Evolutionary conservation across 768 basidiomycete genomes (phyloP), one percentile per base, ranked within the genome.

Genomic region (Austroboletus festivus): DNA sequence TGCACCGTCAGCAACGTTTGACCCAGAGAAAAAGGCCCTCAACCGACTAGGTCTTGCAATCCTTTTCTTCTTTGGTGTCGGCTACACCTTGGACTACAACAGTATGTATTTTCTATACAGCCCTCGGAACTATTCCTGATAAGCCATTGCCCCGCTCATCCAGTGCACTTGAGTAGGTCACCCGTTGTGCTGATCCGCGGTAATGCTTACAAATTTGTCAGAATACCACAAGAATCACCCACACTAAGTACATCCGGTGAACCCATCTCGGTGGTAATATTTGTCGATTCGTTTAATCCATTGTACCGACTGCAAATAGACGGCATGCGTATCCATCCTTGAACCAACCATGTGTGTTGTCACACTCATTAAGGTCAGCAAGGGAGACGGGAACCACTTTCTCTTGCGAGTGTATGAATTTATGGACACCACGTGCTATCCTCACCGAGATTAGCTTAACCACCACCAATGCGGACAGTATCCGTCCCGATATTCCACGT

Each of bases 201-300:
- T 18, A 22, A 35, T 56, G 37, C 67, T 73, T 50, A 71, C 50
- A 38, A 12, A 39, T 31, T 51, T 50, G 48, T 16, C 62, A 91
- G 89, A 91, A 69, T 86, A 90, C 72, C 87, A 90, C 81, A 91
- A 92, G 80, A 89, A 92, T 74, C 83, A 88, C 67, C 71, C 83
- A n/a, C 90, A 92, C 71, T 92, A 73, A 69, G 47, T 45, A 53
- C 40, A 15, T 48, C 38, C 21, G 38, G 30, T 46, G 24, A 51
- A 42, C 30, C 24, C 38, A 38, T 16, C 24, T 33, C 44, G 16
- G 51, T 20, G 31, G 48, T 38, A 42, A 38, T 38, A 21, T 31
- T 40, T 42, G 12, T 48, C 44, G 42, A 33, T 49, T 52, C 51
- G 43, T 46, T 46, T 55, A 44, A 34, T 52, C 48, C 49, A 33